Evolutionary conservation across 2,329 filamentous ascomycete species (phyloP), one percentile per base, ranked within the genome.

Genomic region (Ceratocystis colombiana): DNA sequence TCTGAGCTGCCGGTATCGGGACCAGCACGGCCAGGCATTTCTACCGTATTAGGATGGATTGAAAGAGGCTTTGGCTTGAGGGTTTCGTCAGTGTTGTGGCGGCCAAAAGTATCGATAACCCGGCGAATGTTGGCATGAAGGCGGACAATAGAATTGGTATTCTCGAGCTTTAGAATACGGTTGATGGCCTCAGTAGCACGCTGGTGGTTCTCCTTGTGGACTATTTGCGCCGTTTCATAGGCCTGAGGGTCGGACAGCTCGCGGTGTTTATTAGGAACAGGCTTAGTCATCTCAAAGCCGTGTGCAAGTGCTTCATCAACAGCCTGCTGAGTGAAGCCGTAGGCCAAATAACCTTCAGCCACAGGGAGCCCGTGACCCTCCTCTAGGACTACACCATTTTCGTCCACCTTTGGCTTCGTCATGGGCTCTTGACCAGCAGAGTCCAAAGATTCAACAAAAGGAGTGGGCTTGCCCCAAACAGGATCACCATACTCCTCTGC

Each of bases 1-100:
- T 99, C 94, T 5, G 90, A 90, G 71, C 90, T 96, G 45, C 94
- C 94, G 0, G 93, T 99, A 74, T 99, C 94, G 4, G 88, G 88
- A 0, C 94, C 94, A n/a, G 86, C 85, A 41, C 95, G 87, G 30
- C 71, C 70, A 67, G 75, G 77, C 77, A 71, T 76, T 68, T 76
- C 75, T 71, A 74, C 73, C 17, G 71, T 73, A 64, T 76, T 73
- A 71, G 78, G 72, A 68, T 73, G 69, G 48, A 79, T 77, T 46
- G 78, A 79, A 53, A 78, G 75, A 2, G 82, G 78, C 74, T 86
- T 88, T 0, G 85, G 84, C 28, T 82, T 80, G 37, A 99, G 81
- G 3, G 77, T 74, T 7, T 75, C 72, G 75, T 99, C 94, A 1
- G 94, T 99, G 71, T 88, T 85, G 79, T 99, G 94, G 62, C 94